Evolutionary conservation across 345 rosid genomes (phyloP).

Genomic region (Lepidium didymum): DNA sequence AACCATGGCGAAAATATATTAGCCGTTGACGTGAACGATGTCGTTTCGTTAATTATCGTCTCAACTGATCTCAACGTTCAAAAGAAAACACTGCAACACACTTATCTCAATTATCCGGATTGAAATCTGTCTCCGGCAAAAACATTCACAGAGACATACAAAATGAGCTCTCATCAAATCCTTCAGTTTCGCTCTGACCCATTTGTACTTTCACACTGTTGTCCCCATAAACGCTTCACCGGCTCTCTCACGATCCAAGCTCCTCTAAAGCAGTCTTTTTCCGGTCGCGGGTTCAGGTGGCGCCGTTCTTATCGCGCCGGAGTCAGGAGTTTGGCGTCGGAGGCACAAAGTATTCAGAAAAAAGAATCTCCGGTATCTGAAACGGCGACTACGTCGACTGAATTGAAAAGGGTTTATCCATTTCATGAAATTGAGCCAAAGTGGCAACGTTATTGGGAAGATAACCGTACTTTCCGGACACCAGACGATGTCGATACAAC

Average conservation of each 20-base stretch:
- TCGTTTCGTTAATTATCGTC: neutral
- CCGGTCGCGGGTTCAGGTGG: neutral
- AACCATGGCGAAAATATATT: neutral
- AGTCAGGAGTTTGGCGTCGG: conserved; percentile 9
- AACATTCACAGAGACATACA: neutral
- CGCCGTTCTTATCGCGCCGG: conserved; percentile 11
- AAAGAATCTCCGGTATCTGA: neutral
- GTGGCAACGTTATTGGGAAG: conserved; percentile 89
- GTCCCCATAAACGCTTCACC: neutral
- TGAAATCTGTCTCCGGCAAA: neutral
- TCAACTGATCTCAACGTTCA: conserved; percentile 1
- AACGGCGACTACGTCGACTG: conserved; percentile 14
- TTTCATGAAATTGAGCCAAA: conserved; percentile 86
- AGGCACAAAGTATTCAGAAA: neutral
- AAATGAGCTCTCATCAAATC: conserved; percentile 30
- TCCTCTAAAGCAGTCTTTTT: conserved; percentile 18
- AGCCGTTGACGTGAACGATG: neutral
- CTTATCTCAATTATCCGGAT: conserved; percentile 22
- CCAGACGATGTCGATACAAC: conserved; percentile 77
- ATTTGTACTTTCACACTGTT: conserved; percentile 22
- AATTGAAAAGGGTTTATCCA: conserved; percentile 63
- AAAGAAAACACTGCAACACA: neutral
- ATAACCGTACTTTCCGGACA: conserved; percentile 66
- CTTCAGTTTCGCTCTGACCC: conserved; percentile 25
- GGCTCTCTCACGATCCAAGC: conserved; percentile 13